These are phyloP conservation scores for Podospora tetraspora DNA, from an alignment of 495 filamentous ascomycete genomes.

Conservation along the genomic window DNA sequence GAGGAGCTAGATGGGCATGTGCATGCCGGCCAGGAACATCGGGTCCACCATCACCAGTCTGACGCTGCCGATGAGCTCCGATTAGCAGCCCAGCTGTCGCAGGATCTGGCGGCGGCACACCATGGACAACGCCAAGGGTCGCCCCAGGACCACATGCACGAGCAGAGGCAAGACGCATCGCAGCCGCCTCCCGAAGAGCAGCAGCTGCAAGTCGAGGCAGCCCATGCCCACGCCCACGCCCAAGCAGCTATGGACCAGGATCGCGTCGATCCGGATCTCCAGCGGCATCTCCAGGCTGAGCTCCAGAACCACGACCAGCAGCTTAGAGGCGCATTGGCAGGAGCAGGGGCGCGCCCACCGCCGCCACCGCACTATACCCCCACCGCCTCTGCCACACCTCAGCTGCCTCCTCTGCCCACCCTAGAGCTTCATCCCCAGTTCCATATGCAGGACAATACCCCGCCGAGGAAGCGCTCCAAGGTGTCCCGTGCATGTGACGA, in stretches of 20 bases:
- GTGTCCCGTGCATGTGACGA: slow-evolving; percentile 94
- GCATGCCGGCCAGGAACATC: slow-evolving; percentile 27
- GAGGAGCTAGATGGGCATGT: slow-evolving; percentile 26
- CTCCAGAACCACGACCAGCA: slow-evolving; percentile 28
- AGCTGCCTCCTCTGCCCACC: slow-evolving; percentile 33
- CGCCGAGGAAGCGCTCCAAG: slow-evolving; percentile 79
- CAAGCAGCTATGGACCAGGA: slow-evolving; percentile 5
- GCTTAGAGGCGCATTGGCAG: slow-evolving; percentile 19
- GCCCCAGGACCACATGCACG: slow-evolving; percentile 6
- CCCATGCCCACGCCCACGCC: slow-evolving; percentile 20
- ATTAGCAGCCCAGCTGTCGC: slow-evolving; percentile 48
- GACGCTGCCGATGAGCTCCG: slow-evolving; percentile 46
- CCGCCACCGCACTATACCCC: slow-evolving; percentile 18
- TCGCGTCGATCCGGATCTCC: slow-evolving; percentile 23
- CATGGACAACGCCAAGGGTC: slow-evolving; percentile 15
- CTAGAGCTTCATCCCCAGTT: slow-evolving; percentile 19
- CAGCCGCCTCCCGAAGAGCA: not conserved
- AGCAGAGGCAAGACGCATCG: not conserved
- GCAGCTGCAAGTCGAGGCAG: not conserved
- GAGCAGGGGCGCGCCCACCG: slow-evolving; percentile 6
- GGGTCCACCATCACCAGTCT: slow-evolving; percentile 27
- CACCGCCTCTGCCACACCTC: slow-evolving; percentile 19
- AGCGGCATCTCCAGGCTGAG: slow-evolving; percentile 30
- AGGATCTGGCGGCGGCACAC: slow-evolving; percentile 35
- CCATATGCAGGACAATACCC: slow-evolving; percentile 49